Conservation (phyloP, 371 early-diverging fungal species). For the Mucor circinelloides region DNA sequence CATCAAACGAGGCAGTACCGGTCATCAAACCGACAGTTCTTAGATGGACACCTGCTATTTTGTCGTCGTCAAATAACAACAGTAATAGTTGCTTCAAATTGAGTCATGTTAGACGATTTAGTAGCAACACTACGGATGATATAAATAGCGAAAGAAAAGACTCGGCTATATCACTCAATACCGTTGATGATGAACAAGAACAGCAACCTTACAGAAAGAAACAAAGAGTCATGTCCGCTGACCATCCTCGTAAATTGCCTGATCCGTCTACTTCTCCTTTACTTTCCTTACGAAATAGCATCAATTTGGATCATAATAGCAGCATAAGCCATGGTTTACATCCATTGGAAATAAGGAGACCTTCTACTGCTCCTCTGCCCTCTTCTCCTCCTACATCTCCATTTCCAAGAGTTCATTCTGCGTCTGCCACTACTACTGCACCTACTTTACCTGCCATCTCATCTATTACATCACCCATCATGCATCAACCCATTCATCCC, state of each 20-base stretch:
- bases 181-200: not conserved
- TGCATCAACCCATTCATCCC: not conserved
- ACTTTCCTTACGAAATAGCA: conserved; percentile 13
- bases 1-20: conserved; percentile 26
- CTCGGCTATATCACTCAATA: conserved; percentile 37
- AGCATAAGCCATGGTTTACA: conserved; percentile 10
- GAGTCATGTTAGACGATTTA: conserved; percentile 9
- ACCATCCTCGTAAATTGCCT: conserved; percentile 34
- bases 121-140: not conserved
- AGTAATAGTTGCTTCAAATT: not conserved
- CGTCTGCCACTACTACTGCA: conserved; percentile 1
- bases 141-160: conserved; percentile 27
- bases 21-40: conserved; percentile 48
- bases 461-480: conserved; percentile 15
- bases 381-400: conserved; percentile 14
- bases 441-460: conserved; percentile 26
- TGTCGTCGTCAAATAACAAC: conserved; percentile 2
- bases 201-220: conserved; percentile 35
- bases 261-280: conserved; percentile 26
- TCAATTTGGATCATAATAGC: not conserved
- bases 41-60: conserved; percentile 35
- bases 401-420: not conserved
- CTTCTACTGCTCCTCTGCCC: conserved; percentile 17
- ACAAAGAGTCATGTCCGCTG: conserved; percentile 34
- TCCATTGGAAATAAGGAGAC: conserved; percentile 27